Percentiles rank a stretch among this genome's conserved stretches.
These are phyloP conservation scores for Carallia brachiata DNA, from an alignment of 345 rosid species.

Conservation along the genomic window DNA sequence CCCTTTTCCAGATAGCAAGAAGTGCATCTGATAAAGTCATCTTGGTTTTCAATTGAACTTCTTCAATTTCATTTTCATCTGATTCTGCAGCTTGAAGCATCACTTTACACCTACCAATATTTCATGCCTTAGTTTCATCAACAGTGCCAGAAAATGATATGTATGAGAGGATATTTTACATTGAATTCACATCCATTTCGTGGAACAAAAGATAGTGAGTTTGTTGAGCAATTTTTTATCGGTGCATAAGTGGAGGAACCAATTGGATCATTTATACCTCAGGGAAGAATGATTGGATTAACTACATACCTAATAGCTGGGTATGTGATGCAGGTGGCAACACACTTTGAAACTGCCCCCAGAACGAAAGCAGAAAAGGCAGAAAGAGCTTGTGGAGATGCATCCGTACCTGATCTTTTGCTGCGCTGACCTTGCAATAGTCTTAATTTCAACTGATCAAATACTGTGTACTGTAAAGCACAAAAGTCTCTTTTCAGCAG, in stretches of 20 bases:
- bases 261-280: background rate
- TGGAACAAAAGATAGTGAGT: background rate
- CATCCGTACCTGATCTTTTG: slow-evolving; percentile 13
- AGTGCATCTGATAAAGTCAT: slow-evolving; percentile 15
- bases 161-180: background rate
- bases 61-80: slow-evolving; percentile 16
- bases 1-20: slow-evolving; percentile 24
- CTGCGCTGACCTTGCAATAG: slow-evolving; percentile 17
- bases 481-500: background rate
- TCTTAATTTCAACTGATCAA: slow-evolving; percentile 34
- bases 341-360: slow-evolving; percentile 33
- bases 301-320: slow-evolving; percentile 26
- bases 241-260: background rate
- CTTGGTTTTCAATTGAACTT: slow-evolving; percentile 6
- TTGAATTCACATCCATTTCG: background rate
- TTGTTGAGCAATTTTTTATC: background rate
- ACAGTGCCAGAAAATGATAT: background rate
- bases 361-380: slow-evolving; percentile 28
- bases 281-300: background rate
- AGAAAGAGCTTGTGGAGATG: slow-evolving; percentile 23
- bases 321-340: slow-evolving; percentile 30
- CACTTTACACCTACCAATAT: slow-evolving; percentile 25
- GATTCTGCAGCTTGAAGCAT: slow-evolving; percentile 32
- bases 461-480: slow-evolving; percentile 29
- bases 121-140: slow-evolving; percentile 4